phyloP scores from a whole-genome alignment of 2,329 filamentous ascomycete genomes.

The Akanthomyces lecanii region DNA sequence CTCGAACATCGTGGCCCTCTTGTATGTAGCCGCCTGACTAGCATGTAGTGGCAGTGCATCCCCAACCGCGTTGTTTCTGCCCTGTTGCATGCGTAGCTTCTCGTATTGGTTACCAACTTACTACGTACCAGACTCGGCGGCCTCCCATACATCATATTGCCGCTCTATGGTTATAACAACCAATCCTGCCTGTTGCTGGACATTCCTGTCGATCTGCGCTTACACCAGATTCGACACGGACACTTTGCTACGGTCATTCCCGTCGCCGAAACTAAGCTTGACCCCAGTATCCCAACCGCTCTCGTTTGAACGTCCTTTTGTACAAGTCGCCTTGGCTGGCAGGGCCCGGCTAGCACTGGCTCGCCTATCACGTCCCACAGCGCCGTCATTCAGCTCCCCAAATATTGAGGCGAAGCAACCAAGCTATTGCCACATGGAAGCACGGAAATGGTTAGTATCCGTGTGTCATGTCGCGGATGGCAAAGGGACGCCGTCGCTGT shows the following conservation, averaged over 20 bases:
- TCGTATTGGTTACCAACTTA: too few relatives aligned
- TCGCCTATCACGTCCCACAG: conserved; percentile 2
- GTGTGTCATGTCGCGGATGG: neutral
- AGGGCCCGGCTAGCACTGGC: neutral
- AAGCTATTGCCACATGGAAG: neutral
- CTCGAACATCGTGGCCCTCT: neutral
- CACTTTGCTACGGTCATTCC: too few relatives aligned
- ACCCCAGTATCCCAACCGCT: neutral
- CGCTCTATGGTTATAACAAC: neutral
- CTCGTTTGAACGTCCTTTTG: neutral
- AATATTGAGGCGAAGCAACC: conserved; percentile 6
- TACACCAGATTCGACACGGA: too few relatives aligned
- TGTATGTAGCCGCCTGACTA: neutral
- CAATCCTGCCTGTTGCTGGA: too few relatives aligned
- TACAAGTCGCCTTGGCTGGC: neutral
- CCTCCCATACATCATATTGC: neutral
- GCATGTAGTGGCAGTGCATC: neutral
- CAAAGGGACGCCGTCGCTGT: neutral
- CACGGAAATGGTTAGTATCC: neutral
- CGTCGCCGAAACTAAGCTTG: too few relatives aligned
- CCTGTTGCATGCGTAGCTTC: neutral
- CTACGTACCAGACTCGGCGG: neutral
- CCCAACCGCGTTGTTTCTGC: neutral
- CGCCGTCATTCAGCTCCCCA: neutral
- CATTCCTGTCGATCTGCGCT: too few relatives aligned